A percentile compares a stretch with the other conserved stretches of the same genome.
Conservation (phyloP, 352 stramenopile genomes). For the Pythium vanterpoolii region DNA sequence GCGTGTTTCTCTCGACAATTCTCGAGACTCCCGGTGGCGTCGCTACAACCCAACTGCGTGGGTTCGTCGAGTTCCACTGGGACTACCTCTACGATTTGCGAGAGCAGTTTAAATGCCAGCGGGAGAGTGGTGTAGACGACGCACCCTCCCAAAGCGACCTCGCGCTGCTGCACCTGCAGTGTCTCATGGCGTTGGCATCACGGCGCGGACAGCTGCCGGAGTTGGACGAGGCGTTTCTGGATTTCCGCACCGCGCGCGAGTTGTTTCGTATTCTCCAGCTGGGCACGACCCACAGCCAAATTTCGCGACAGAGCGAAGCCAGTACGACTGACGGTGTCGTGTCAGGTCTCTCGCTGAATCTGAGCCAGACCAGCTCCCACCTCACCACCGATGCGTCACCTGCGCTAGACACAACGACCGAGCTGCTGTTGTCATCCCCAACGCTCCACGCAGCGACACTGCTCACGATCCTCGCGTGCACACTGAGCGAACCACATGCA, state of each 20-base stretch:
- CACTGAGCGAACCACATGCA: slow-evolving; percentile 23
- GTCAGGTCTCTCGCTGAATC: slow-evolving; percentile 13
- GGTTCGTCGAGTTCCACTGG: slow-evolving; percentile 18
- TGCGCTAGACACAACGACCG: slow-evolving; percentile 1
- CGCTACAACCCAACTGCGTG: neutral
- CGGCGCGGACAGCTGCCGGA: neutral
- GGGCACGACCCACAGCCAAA: neutral
- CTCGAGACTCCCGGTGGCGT: neutral
- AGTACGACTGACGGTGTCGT: no score
- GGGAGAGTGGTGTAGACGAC: neutral
- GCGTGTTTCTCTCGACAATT: slow-evolving; percentile 19
- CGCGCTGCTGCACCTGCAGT: slow-evolving; percentile 17
- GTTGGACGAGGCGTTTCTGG: slow-evolving; percentile 15
- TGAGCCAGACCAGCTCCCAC: neutral
- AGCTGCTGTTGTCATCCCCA: slow-evolving; percentile 20
- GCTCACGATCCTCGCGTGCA: slow-evolving; percentile 26
- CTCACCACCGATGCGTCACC: neutral
- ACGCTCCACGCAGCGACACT: slow-evolving; percentile 17
- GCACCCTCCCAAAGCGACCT: slow-evolving; percentile 1
- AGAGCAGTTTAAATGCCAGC: neutral
- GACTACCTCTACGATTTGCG: slow-evolving; percentile 12
- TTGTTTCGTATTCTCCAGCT: slow-evolving; percentile 8
- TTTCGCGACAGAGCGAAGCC: no score
- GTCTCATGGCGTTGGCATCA: slow-evolving; percentile 18
- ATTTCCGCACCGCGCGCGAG: slow-evolving; percentile 4